A percentile compares a stretch with the other conserved stretches of the same genome.
These are phyloP conservation scores for Iris pallida DNA, from an alignment of 116 monocot species.

Conservation along the genomic window DNA sequence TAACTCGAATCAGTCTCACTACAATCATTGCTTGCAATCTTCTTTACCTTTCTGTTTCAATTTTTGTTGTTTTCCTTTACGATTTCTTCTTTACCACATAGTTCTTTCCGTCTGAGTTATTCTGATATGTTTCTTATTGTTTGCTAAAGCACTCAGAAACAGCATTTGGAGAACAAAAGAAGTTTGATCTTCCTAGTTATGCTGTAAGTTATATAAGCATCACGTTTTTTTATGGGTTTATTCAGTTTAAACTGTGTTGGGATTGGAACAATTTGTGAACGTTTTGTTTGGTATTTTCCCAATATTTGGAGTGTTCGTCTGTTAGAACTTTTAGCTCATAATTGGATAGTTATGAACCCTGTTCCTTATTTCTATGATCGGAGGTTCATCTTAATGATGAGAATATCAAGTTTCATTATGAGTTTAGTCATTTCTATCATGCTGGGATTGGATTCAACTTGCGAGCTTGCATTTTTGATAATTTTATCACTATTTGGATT, in stretches of 20 bases:
- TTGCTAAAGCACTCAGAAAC: slow-evolving; percentile 19
- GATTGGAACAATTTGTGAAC: not conserved
- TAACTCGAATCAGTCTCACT: slow-evolving; percentile 41
- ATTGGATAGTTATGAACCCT: not conserved
- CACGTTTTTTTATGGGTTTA: not conserved
- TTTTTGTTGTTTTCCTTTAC: not conserved
- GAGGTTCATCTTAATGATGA: too few species aligned
- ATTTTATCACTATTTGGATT: too few species aligned
- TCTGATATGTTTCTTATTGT: slow-evolving; percentile 5
- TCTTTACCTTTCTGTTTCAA: slow-evolving; percentile 7
- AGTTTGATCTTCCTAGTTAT: slow-evolving; percentile 47
- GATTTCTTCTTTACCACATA: not conserved
- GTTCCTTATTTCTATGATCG: too few species aligned
- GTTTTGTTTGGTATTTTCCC: not conserved
- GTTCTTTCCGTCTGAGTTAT: not conserved
- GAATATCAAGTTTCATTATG: too few species aligned
- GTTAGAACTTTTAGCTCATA: not conserved
- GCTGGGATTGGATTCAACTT: not conserved
- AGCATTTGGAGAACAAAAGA: slow-evolving; percentile 26
- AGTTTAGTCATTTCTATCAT: too few species aligned
- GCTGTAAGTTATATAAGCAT: slow-evolving; percentile 47
- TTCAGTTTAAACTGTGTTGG: not conserved
- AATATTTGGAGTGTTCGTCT: not conserved
- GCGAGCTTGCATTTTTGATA: too few species aligned
- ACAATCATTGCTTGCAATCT: slow-evolving; percentile 61